Conservation (phyloP, 345 rosid genomes). For the Carallia pectinifolia region DNA sequence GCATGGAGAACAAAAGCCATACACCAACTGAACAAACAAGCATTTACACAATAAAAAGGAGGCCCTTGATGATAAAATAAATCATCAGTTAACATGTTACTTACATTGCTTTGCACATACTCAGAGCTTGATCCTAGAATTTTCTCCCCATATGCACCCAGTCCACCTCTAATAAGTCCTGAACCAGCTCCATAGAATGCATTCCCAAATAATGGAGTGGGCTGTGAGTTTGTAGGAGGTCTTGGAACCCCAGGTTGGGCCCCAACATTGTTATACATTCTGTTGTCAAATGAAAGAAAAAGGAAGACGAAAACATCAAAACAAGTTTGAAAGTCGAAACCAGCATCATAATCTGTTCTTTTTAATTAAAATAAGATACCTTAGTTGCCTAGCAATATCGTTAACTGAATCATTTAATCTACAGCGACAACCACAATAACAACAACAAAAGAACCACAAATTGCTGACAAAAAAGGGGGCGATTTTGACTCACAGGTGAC, state of each 20-base stretch:
- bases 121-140: constrained; percentile 92
- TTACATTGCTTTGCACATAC: constrained; percentile 98
- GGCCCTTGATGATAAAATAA: background rate
- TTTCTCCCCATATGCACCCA: constrained; percentile 93
- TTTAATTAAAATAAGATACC: too few species aligned
- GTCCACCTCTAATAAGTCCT: constrained; percentile 80
- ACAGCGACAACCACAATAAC: too few species aligned
- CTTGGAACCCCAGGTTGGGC: constrained; percentile 66
- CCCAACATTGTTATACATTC: constrained; percentile 79
- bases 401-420: too few species aligned
- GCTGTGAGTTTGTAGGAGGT: constrained; percentile 66
- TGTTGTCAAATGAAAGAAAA: constrained; percentile 17
- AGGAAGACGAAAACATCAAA: background rate
- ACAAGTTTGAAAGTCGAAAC: background rate
- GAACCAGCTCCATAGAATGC: constrained; percentile 93
- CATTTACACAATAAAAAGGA: background rate
- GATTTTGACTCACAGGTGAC: too few species aligned
- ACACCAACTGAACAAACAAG: background rate
- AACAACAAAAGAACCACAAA: too few species aligned
- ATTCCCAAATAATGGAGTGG: constrained; percentile 85
- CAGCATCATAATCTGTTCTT: too few species aligned
- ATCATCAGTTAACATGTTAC: constrained; percentile 25
- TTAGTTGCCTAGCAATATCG: too few species aligned
- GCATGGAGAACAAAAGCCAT: too few species aligned
- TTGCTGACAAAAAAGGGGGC: too few species aligned